Percentiles rank a stretch among this genome's conserved stretches.
These are phyloP conservation scores for Lentinula raphanica DNA, from an alignment of 768 basidiomycete species.

Conservation along the genomic window DNA sequence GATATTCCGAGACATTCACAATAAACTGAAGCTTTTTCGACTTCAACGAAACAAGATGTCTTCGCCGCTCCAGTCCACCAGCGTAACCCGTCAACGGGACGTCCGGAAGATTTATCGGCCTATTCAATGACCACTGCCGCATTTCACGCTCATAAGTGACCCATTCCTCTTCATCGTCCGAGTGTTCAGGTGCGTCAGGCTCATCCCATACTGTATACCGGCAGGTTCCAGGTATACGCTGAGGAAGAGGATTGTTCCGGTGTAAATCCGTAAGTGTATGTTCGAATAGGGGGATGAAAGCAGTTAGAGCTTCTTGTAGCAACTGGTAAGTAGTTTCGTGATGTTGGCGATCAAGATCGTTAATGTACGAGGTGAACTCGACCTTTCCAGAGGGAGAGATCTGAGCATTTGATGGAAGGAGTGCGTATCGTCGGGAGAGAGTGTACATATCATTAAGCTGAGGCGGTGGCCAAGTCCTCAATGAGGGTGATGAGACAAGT, in stretches of 20 bases:
- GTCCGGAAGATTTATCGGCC: slow-evolving; percentile 43
- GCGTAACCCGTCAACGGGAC: slow-evolving; percentile 37
- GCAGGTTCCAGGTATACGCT: slow-evolving; percentile 37
- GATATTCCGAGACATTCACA: slow-evolving; percentile 33
- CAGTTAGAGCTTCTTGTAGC: slow-evolving; percentile 28
- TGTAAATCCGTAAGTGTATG: slow-evolving; percentile 48
- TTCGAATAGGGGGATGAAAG: slow-evolving; percentile 46
- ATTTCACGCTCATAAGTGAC: slow-evolving; percentile 35
- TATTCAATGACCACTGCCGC: slow-evolving; percentile 35
- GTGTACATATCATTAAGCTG: slow-evolving; percentile 30
- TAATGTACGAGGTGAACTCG: slow-evolving; percentile 46
- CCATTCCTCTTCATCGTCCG: slow-evolving; percentile 47
- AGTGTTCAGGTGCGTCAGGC: slow-evolving; percentile 42
- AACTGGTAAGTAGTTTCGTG: slow-evolving; percentile 24
- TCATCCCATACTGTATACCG: slow-evolving; percentile 42
- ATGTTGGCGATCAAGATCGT: slow-evolving; percentile 38
- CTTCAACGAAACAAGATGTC: slow-evolving; percentile 30
- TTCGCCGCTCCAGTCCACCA: slow-evolving; percentile 40
- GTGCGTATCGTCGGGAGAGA: slow-evolving; percentile 32
- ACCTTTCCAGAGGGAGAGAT: slow-evolving; percentile 25
- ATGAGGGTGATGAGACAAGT: slow-evolving; percentile 25
- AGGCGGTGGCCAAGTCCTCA: slow-evolving; percentile 23
- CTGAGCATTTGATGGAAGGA: slow-evolving; percentile 40
- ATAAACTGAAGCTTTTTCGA: slow-evolving; percentile 39
- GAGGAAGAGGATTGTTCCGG: slow-evolving; percentile 38